Evolutionary conservation across 2,329 filamentous ascomycete genomes (phyloP).

Genomic region (Colletotrichum lentis): DNA sequence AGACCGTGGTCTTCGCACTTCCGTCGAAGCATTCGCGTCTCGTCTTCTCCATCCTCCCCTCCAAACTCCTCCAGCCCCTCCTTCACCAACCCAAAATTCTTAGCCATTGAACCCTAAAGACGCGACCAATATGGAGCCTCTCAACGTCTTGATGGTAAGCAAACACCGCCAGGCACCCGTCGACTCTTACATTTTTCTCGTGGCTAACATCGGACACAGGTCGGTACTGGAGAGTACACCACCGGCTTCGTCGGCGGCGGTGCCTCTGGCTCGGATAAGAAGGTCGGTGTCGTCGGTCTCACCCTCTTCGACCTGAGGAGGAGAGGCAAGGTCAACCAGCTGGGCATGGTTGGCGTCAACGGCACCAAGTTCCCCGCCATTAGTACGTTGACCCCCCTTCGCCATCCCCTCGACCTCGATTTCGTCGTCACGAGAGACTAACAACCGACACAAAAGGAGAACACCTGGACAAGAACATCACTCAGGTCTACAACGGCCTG

Average conservation of each 20-base stretch:
- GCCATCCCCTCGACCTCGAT: not conserved
- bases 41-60: constrained; percentile 11
- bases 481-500: constrained; percentile 84
- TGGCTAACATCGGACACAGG: constrained; percentile 52
- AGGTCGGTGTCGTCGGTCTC: constrained; percentile 90
- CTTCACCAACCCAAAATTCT: not conserved
- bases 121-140: constrained; percentile 59
- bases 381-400: constrained; percentile 60
- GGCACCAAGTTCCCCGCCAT: constrained; percentile 92
- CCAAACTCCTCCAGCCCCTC: not conserved
- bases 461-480: constrained; percentile 88
- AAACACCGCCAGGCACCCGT: not conserved
- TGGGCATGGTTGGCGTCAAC: constrained; percentile 90
- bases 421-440: constrained; percentile 1
- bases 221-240: constrained; percentile 96
- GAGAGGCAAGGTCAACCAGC: constrained; percentile 83
- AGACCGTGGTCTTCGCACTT: constrained; percentile 3
- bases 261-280: constrained; percentile 90
- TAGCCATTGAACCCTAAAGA: constrained; percentile 23
- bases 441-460: constrained; percentile 65
- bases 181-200: constrained; percentile 1
- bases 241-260: constrained; percentile 90
- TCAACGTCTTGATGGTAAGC: constrained; percentile 74
- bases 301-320: constrained; percentile 89
- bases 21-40: constrained; percentile 1